These are phyloP conservation scores for Alternaria sp. DNA, from an alignment of 2,329 filamentous ascomycete species.

Conservation along the genomic window DNA sequence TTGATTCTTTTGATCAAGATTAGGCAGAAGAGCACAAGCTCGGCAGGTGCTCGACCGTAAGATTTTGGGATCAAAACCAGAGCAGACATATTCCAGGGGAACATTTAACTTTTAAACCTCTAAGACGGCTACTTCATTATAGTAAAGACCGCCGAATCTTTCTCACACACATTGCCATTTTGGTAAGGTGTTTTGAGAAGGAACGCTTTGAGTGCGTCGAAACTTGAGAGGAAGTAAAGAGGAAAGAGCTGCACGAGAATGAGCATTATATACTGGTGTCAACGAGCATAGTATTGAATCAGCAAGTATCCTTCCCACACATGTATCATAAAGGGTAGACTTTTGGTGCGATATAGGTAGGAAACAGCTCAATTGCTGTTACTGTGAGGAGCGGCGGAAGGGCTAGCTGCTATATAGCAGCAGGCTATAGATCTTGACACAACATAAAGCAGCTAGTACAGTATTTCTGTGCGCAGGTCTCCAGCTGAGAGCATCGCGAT, in stretches of 20 bases:
- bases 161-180: too few species aligned
- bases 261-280: background rate
- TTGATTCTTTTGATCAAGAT: too few species aligned
- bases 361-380: background rate
- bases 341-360: background rate
- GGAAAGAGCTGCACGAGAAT: background rate
- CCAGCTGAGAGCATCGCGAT: background rate
- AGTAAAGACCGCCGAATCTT: background rate
- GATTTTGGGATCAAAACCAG: background rate
- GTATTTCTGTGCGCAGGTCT: background rate
- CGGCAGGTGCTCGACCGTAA: background rate
- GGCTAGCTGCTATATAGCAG: background rate
- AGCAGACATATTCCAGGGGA: background rate
- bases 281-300: background rate
- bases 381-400: rapidly evolving
- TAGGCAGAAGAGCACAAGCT: background rate
- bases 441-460: background rate
- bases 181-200: too few species aligned
- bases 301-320: too few species aligned
- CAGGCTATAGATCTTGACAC: rapidly evolving
- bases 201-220: background rate
- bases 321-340: too few species aligned
- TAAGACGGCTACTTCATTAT: background rate
- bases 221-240: background rate
- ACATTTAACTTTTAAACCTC: background rate